A percentile compares a stretch with the other conserved stretches of the same genome.
These are phyloP conservation scores for Diversispora eburnea DNA, from an alignment of 192 early-diverging fungal species.

Conservation along the genomic window DNA sequence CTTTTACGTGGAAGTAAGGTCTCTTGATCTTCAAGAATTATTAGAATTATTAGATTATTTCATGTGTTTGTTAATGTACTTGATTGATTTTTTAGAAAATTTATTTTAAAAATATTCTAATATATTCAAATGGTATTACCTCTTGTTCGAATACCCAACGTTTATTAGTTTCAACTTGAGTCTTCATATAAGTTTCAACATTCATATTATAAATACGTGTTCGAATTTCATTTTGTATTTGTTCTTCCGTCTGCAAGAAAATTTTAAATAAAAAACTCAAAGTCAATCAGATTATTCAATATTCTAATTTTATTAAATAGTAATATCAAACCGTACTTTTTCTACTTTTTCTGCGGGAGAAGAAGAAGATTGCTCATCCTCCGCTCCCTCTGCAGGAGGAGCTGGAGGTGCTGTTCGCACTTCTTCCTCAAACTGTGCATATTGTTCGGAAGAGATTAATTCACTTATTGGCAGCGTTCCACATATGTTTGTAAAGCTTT, in stretches of 20 bases:
- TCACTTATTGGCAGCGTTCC: constrained; percentile 53
- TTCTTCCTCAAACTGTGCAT: constrained; percentile 39
- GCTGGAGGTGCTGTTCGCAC: constrained; percentile 14
- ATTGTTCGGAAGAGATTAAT: constrained; percentile 48
- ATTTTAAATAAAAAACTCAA: neutral
- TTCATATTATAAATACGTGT: constrained; percentile 57
- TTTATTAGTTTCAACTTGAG: constrained; percentile 65
- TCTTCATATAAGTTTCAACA: constrained; percentile 57
- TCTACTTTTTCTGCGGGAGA: constrained; percentile 23
- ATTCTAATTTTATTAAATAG: neutral
- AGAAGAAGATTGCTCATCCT: constrained; percentile 19
- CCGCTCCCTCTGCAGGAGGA: constrained; percentile 15
- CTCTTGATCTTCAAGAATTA: constrained; percentile 54
- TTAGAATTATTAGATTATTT: neutral
- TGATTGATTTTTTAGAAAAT: neutral
- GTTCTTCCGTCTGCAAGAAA: constrained; percentile 40
- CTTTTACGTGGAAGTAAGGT: constrained; percentile 77
- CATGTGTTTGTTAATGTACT: neutral
- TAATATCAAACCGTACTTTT: neutral
- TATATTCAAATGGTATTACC: constrained; percentile 1
- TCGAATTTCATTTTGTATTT: constrained; percentile 54
- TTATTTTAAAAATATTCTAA: neutral
- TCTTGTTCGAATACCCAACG: constrained; percentile 75
- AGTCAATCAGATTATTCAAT: neutral
- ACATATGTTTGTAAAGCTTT: constrained; percentile 56